Evolutionary conservation across 2,329 filamentous ascomycete species (phyloP).

Genomic region (Apiospora hydei): DNA sequence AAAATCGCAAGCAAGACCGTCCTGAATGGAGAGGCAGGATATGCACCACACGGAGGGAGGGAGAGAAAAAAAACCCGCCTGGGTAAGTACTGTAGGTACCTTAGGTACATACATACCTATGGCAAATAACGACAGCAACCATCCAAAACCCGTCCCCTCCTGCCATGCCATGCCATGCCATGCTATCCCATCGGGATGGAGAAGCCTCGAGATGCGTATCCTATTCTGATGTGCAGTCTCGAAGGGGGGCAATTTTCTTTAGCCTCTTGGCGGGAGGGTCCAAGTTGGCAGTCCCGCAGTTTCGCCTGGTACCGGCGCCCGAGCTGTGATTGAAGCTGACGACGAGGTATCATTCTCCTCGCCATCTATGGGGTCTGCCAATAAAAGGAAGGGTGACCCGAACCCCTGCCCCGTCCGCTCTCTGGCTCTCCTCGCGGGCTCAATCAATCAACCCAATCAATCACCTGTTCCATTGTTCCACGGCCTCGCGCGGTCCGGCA

Average conservation of each 20-base stretch:
- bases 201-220: constrained; percentile 16
- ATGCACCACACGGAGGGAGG: background rate
- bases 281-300: constrained; percentile 21
- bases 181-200: constrained; percentile 16
- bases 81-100: no score
- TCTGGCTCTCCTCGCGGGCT: background rate
- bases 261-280: constrained; percentile 21
- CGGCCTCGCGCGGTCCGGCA: background rate
- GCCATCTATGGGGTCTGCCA: background rate
- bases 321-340: constrained; percentile 19
- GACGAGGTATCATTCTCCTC: background rate
- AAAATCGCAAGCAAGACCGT: background rate
- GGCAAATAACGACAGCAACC: background rate
- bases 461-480: constrained; percentile 17
- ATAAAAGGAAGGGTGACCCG: constrained; percentile 17
- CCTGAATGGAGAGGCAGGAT: background rate
- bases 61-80: no score
- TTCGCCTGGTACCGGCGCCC: constrained; percentile 16
- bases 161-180: background rate
- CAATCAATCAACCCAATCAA: background rate
- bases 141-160: background rate
- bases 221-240: constrained; percentile 12
- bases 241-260: constrained; percentile 23
- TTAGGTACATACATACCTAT: no score
- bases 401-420: constrained; percentile 8